phyloP scores from a whole-genome alignment of 2,329 filamentous ascomycete genomes.

The Thelonectria rubi region DNA sequence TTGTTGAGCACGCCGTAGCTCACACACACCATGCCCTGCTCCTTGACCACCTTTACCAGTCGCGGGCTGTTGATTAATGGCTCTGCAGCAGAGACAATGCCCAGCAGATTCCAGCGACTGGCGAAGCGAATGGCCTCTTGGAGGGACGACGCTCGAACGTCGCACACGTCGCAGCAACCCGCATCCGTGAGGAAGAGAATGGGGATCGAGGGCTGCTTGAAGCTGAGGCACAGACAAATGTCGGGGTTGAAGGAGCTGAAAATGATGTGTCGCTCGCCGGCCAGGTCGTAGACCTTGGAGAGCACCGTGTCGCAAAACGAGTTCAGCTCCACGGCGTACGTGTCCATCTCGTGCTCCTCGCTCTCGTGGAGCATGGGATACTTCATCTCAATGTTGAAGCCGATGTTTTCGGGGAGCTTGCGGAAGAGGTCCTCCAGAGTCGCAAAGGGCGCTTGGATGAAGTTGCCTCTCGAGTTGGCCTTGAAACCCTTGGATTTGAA shows the following conservation, averaged over 20 bases:
- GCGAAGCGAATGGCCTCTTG: conserved; percentile 97
- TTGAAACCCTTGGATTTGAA: conserved; percentile 97
- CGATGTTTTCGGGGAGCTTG: conserved; percentile 81
- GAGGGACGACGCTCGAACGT: conserved; percentile 88
- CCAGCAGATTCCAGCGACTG: conserved; percentile 91
- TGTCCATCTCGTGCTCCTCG: conserved; percentile 96
- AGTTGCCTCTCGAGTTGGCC: conserved; percentile 90
- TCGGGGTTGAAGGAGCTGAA: conserved; percentile 99
- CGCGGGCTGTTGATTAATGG: conserved; percentile 89
- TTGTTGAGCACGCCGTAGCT: conserved; percentile 95
- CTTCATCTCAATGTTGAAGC: conserved; percentile 99
- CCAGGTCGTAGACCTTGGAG: conserved; percentile 86
- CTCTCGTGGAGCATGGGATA: conserved; percentile 98
- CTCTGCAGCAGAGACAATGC: conserved; percentile 88
- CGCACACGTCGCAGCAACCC: conserved; percentile 81
- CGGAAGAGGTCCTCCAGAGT: conserved; percentile 94
- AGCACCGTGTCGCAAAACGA: conserved; percentile 95
- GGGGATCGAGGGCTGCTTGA: conserved; percentile 97
- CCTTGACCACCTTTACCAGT: conserved; percentile 91
- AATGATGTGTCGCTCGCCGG: conserved; percentile 86
- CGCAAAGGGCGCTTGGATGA: conserved; percentile 95
- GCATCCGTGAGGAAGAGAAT: conserved; percentile 95
- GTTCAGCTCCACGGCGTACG: conserved; percentile 94
- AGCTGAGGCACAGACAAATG: conserved; percentile 90
- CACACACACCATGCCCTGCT: conserved; percentile 91